These are phyloP conservation scores for Leccinum aurantiacum DNA, from an alignment of 768 basidiomycete species.

Conservation along the genomic window DNA sequence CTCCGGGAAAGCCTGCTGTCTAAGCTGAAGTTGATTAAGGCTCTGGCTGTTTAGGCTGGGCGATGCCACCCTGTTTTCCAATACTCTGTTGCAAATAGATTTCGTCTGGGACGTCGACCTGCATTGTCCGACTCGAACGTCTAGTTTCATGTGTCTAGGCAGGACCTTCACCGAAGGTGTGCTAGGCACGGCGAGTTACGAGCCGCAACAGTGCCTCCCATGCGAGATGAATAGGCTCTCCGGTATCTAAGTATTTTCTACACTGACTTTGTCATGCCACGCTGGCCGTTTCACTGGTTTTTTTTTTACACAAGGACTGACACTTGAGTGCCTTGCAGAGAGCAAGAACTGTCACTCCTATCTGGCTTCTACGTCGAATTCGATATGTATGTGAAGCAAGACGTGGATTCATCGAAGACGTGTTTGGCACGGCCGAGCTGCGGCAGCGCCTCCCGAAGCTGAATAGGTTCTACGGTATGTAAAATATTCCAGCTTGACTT, in stretches of 20 bases:
- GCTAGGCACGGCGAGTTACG: neutral
- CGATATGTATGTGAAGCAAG: neutral
- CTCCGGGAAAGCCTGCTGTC: constrained; percentile 19
- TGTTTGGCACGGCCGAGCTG: neutral
- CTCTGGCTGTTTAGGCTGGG: neutral
- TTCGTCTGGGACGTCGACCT: neutral
- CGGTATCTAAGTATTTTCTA: neutral
- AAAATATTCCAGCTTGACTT: neutral
- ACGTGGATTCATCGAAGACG: neutral
- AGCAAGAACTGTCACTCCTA: neutral
- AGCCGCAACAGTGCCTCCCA: neutral
- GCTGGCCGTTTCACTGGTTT: neutral
- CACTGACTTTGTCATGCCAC: neutral
- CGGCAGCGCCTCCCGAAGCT: neutral
- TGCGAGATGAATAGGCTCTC: neutral
- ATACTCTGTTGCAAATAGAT: constrained; percentile 22
- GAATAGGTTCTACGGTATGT: neutral
- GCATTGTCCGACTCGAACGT: neutral
- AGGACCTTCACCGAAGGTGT: neutral
- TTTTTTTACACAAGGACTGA: neutral
- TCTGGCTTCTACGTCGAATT: neutral
- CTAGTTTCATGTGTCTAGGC: neutral
- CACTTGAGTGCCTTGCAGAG: too few relatives aligned
- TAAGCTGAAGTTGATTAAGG: neutral
- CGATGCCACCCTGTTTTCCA: neutral